Evolutionary conservation across 75 land plant species (phyloP).

Genomic region (Sequoia sempervirens): DNA sequence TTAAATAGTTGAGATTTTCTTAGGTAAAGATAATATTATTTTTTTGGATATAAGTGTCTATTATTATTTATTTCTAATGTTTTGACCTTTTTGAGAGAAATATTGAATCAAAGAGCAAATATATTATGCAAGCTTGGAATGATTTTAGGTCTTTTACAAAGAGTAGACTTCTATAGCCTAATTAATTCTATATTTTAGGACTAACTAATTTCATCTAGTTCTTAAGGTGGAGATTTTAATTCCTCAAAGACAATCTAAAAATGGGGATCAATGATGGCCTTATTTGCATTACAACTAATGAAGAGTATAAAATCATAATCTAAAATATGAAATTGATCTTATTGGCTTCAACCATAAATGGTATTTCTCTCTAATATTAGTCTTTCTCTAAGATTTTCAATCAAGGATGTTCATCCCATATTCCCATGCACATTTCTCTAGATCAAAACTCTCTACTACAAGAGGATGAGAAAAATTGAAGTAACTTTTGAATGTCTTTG

Average conservation of each 20-base stretch:
- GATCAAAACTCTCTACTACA: conserved; percentile 52
- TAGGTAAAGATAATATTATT: neutral
- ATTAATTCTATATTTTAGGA: neutral
- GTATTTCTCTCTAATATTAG: conserved; percentile 63
- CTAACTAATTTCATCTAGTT: neutral
- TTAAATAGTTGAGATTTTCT: neutral
- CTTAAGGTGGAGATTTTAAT: neutral
- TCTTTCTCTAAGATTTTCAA: conserved; percentile 67
- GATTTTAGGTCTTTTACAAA: too few species aligned
- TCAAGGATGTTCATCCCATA: conserved; percentile 89
- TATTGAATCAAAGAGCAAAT: neutral
- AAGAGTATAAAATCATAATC: neutral
- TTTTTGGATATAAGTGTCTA: neutral
- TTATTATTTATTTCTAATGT: neutral
- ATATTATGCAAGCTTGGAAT: neutral
- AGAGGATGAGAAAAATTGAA: conserved; percentile 74
- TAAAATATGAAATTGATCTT: neutral
- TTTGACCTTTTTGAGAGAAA: neutral
- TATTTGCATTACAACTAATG: neutral
- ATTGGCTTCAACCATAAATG: conserved; percentile 70
- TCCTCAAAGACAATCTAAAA: conserved; percentile 1
- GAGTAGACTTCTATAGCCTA: neutral
- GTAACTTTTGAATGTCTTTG: conserved; percentile 57
- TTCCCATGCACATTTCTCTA: conserved; percentile 73
- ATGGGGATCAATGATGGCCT: neutral